phyloP scores from a whole-genome alignment of 1,284 basidiomycete genomes.

The Ustilago sp. region DNA sequence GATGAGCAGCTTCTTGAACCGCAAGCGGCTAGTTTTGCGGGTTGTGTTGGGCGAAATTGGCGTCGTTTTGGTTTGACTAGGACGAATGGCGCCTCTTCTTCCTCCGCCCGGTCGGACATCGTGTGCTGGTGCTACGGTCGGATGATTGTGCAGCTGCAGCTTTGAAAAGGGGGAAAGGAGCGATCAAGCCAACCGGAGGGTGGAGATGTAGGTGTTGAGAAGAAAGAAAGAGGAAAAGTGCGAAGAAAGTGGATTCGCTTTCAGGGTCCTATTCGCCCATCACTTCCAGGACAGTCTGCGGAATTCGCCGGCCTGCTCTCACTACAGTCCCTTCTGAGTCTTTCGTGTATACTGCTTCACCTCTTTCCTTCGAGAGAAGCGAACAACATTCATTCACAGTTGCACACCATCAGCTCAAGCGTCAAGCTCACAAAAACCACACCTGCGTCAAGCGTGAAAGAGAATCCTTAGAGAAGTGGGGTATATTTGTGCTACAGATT shows the following conservation, averaged over 20 bases:
- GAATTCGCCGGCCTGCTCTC: slow-evolving; percentile 1
- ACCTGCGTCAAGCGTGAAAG: neutral
- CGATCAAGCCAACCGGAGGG: too few species aligned
- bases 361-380: too few species aligned
- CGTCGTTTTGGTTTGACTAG: slow-evolving; percentile 12
- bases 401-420: too few species aligned
- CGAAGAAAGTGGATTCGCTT: neutral
- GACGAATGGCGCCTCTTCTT: slow-evolving; percentile 3
- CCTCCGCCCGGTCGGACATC: neutral
- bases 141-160: too few species aligned
- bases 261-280: neutral
- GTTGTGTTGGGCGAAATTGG: neutral
- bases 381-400: too few species aligned
- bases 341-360: too few species aligned
- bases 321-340: neutral
- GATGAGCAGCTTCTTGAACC: too few species aligned
- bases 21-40: neutral
- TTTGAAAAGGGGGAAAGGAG: neutral
- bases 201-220: too few species aligned
- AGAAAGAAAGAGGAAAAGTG: neutral
- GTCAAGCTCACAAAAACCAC: neutral
- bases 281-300: neutral
- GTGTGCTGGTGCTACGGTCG: neutral
- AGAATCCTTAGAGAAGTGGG: too few species aligned
- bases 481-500: too few species aligned